These are phyloP conservation scores for Marasmius oreades DNA, from an alignment of 1,284 basidiomycete genomes.

Conservation along the genomic window DNA sequence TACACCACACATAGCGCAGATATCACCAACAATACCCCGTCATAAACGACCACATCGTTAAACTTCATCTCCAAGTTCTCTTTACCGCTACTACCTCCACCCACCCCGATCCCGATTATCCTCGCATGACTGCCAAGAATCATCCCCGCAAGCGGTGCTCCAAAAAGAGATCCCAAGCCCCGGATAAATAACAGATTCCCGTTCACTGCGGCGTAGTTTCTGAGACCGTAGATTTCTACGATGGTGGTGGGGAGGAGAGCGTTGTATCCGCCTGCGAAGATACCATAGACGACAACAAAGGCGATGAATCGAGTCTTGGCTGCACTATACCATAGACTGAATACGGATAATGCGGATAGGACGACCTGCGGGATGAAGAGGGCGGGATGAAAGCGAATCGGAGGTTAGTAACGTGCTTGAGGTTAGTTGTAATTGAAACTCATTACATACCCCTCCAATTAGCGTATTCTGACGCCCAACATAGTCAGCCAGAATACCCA, in stretches of 20 bases:
- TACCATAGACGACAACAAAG: slow-evolving; percentile 36
- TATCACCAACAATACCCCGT: slow-evolving; percentile 33
- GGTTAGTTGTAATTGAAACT: not conserved
- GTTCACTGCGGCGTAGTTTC: slow-evolving; percentile 40
- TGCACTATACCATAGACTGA: slow-evolving; percentile 41
- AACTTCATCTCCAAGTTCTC: slow-evolving; percentile 28
- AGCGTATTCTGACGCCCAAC: slow-evolving; percentile 45
- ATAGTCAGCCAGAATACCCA: slow-evolving; percentile 40
- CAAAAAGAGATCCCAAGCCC: slow-evolving; percentile 36
- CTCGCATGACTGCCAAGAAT: slow-evolving; percentile 35
- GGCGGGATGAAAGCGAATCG: not conserved
- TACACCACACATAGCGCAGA: slow-evolving; percentile 39
- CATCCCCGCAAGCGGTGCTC: slow-evolving; percentile 38
- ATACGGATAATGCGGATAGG: slow-evolving; percentile 36
- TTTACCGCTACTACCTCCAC: not conserved
- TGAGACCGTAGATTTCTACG: slow-evolving; percentile 38
- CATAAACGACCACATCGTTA: slow-evolving; percentile 36
- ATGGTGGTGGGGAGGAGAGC: slow-evolving; percentile 40
- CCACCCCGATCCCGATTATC: slow-evolving; percentile 10
- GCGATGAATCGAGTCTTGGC: slow-evolving; percentile 32
- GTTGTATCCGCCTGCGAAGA: slow-evolving; percentile 41
- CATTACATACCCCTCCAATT: slow-evolving; percentile 31
- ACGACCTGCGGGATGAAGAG: slow-evolving; percentile 26
- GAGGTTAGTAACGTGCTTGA: not conserved
- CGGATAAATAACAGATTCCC: slow-evolving; percentile 39